Percentiles rank a stretch among this genome's conserved stretches.
Evolutionary conservation across 768 basidiomycete species (phyloP).

Genomic region (Mycena amicta): DNA sequence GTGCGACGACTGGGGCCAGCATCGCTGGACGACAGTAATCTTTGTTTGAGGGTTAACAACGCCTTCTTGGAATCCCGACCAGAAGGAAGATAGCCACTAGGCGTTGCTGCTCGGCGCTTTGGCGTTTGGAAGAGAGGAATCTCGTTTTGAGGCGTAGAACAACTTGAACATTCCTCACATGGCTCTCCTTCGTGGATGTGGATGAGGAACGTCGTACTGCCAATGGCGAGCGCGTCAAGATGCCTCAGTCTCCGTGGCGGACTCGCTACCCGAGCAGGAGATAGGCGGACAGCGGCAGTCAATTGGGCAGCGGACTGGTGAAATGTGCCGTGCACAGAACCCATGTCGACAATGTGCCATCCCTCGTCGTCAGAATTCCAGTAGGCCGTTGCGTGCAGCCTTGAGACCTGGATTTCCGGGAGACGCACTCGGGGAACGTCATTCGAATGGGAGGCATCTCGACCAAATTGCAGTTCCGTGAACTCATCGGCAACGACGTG

Average conservation of each 20-base stretch:
- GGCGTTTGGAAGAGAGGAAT: slow-evolving; percentile 57
- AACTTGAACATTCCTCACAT: slow-evolving; percentile 64
- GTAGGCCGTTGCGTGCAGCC: slow-evolving; percentile 74
- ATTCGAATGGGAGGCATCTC: slow-evolving; percentile 60
- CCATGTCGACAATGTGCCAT: slow-evolving; percentile 85
- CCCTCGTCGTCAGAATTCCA: slow-evolving; percentile 57
- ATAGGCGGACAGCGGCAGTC: slow-evolving; percentile 49
- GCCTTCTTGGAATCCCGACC: slow-evolving; percentile 60
- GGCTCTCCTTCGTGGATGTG: slow-evolving; percentile 72
- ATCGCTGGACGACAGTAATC: slow-evolving; percentile 56
- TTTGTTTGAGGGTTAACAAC: slow-evolving; percentile 65
- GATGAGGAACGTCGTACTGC: slow-evolving; percentile 68
- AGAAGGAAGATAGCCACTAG: slow-evolving; percentile 29
- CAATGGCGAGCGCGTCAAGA: slow-evolving; percentile 66
- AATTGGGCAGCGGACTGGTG: slow-evolving; percentile 36
- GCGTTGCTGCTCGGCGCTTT: slow-evolving; percentile 25
- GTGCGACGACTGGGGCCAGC: slow-evolving; percentile 25
- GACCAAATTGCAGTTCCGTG: slow-evolving; percentile 71
- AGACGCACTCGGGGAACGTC: slow-evolving; percentile 67
- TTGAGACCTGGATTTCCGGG: slow-evolving; percentile 85
- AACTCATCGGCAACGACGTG: slow-evolving; percentile 48
- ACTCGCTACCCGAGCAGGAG: slow-evolving; percentile 67
- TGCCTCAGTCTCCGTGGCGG: slow-evolving; percentile 65
- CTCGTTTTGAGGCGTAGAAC: slow-evolving; percentile 50
- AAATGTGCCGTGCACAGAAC: slow-evolving; percentile 84